phyloP scores from a whole-genome alignment of 2,329 filamentous ascomycete genomes.

The Trichoderma pleuroti region DNA sequence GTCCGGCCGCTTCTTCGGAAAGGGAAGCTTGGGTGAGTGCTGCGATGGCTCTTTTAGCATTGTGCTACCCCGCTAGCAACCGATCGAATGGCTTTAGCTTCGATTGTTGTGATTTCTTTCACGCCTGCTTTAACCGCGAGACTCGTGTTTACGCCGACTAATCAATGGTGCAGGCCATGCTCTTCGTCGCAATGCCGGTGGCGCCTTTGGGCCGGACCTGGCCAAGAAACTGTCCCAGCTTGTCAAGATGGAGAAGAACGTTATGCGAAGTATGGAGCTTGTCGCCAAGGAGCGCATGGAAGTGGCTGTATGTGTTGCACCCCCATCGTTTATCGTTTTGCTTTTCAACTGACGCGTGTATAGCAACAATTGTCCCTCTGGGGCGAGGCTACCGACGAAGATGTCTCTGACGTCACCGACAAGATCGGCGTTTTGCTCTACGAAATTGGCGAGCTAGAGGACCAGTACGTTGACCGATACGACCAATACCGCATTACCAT shows the following conservation, averaged over 20 bases:
- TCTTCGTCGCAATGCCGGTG: conserved; percentile 69
- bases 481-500: conserved; percentile 99
- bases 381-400: conserved; percentile 93
- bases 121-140: neutral
- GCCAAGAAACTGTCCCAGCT: conserved; percentile 97
- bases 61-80: neutral
- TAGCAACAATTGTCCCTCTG: conserved; percentile 98
- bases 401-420: conserved; percentile 98
- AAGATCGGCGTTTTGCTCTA: conserved; percentile 97
- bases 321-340: neutral
- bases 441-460: conserved; percentile 96
- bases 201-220: conserved; percentile 78
- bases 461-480: conserved; percentile 97
- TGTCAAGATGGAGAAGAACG: conserved; percentile 99
- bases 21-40: conserved; percentile 76
- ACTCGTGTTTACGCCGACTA: neutral
- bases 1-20: conserved; percentile 82
- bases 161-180: conserved; percentile 50
- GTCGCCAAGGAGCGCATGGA: conserved; percentile 97
- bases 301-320: conserved; percentile 70
- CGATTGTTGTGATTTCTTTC: neutral
- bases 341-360: neutral
- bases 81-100: neutral
- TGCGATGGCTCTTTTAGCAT: neutral
- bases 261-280: conserved; percentile 96